A percentile compares a stretch with the other conserved stretches of the same genome.
These are phyloP conservation scores for Brassica cretica DNA, from an alignment of 345 rosid species.

Conservation along the genomic window DNA sequence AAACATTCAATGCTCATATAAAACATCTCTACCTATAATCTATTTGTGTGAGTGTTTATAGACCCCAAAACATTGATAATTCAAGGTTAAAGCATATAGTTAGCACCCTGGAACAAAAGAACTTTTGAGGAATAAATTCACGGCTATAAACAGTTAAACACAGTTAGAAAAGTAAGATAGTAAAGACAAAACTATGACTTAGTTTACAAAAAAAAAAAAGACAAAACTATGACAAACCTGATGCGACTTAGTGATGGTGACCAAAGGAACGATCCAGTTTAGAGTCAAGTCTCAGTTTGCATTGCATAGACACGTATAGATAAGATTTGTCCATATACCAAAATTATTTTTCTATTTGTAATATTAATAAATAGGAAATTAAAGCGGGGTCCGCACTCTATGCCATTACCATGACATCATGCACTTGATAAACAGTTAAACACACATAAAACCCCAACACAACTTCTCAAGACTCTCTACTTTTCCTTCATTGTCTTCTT, in stretches of 20 bases:
- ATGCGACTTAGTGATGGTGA: not conserved
- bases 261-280: slow-evolving; percentile 4
- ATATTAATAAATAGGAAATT: not conserved
- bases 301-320: slow-evolving; percentile 14
- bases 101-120: not conserved
- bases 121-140: not conserved
- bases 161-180: not conserved
- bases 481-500: slow-evolving; percentile 13
- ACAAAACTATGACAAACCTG: not conserved
- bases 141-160: not conserved
- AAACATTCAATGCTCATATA: not conserved
- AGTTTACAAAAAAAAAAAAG: too few relatives aligned
- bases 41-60: not conserved
- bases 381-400: slow-evolving; percentile 35
- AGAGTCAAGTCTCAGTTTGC: slow-evolving; percentile 14
- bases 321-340: slow-evolving; percentile 4
- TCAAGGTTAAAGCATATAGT: not conserved
- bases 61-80: not conserved
- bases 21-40: not conserved
- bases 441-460: slow-evolving; percentile 27
- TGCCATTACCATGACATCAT: slow-evolving; percentile 36
- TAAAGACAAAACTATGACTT: not conserved
- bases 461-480: slow-evolving; percentile 34
- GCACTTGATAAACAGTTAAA: slow-evolving; percentile 15
- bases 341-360: not conserved